Conservation (phyloP, 164 flowering plant genomes). For the Vitis amurensis region DNA sequence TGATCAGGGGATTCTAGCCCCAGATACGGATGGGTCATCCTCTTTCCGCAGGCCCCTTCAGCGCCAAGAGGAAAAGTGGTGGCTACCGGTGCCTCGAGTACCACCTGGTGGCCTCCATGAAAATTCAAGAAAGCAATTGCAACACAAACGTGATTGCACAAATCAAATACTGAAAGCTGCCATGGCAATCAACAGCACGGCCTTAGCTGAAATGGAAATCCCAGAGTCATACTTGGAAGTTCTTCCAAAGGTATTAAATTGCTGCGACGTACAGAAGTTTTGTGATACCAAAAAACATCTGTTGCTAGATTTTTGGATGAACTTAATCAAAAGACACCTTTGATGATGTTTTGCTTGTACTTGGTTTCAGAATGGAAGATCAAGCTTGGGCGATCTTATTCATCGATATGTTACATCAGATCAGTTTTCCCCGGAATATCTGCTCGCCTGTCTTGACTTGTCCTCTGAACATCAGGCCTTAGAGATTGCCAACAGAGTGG, state of each 20-base stretch:
- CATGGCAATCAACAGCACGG: constrained; percentile 54
- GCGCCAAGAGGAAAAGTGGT: constrained; percentile 70
- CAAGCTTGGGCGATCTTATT: constrained; percentile 53
- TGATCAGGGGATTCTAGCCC: constrained; percentile 62
- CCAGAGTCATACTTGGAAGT: constrained; percentile 52
- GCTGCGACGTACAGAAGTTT: no score
- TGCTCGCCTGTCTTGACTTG: constrained; percentile 54
- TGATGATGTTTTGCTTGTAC: background rate
- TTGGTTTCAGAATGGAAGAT: constrained; percentile 51
- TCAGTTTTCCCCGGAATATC: constrained; percentile 53
- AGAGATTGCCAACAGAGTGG: constrained; percentile 63
- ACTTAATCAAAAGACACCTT: background rate
- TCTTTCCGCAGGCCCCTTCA: constrained; percentile 39
- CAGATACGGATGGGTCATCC: constrained; percentile 48
- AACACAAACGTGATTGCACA: constrained; percentile 57
- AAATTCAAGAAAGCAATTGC: constrained; percentile 45
- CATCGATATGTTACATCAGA: constrained; percentile 54
- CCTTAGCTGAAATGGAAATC: constrained; percentile 61
- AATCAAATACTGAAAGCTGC: constrained; percentile 68
- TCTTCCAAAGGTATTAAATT: constrained; percentile 51
- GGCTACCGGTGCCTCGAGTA: constrained; percentile 71
- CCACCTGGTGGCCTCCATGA: constrained; percentile 57
- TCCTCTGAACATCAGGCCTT: constrained; percentile 65
- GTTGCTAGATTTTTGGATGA: background rate
- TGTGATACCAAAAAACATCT: no score